Conservation (phyloP, 2,329 filamentous ascomycete species). For the Penicillium sp. region DNA sequence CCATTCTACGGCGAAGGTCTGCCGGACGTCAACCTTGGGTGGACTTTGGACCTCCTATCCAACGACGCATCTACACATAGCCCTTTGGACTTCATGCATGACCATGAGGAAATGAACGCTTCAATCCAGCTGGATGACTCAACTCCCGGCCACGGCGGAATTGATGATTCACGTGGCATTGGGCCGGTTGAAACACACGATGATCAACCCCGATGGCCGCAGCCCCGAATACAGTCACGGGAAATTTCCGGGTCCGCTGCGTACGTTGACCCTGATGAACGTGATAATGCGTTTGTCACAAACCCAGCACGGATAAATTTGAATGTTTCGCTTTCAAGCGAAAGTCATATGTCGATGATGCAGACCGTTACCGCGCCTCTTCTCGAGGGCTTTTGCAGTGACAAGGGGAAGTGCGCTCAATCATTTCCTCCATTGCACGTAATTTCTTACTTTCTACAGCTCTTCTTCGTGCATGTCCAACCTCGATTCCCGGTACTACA, state of each 20-base stretch:
- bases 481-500: background rate
- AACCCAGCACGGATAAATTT: background rate
- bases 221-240: background rate
- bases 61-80: background rate
- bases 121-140: background rate
- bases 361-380: background rate
- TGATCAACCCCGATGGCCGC: background rate
- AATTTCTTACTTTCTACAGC: background rate
- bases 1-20: background rate
- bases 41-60: background rate
- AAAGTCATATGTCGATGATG: background rate
- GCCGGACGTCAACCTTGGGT: background rate
- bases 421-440: background rate
- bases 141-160: background rate
- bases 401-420: background rate
- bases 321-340: background rate
- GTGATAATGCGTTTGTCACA: background rate
- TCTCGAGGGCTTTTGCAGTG: background rate
- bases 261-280: background rate
- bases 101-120: background rate
- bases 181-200: background rate
- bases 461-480: background rate
- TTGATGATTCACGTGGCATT: background rate
- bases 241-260: background rate
- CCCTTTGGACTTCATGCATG: background rate